phyloP scores from a whole-genome alignment of 2,329 filamentous ascomycete genomes.

The Fusarium dlaminii region DNA sequence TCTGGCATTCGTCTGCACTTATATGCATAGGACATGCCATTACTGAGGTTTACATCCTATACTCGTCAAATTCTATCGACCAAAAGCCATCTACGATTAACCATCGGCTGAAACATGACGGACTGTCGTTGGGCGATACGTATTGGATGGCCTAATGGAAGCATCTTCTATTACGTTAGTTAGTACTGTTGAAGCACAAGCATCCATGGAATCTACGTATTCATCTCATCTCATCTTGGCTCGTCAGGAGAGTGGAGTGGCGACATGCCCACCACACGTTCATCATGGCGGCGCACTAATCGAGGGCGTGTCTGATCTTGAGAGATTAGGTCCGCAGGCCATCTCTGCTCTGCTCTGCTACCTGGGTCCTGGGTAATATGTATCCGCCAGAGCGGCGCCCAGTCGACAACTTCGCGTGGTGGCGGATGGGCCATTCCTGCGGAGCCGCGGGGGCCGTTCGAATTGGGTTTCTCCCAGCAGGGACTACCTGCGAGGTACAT shows the following conservation, averaged over 20 bases:
- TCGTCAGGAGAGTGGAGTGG: slow-evolving; percentile 22
- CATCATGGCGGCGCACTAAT: slow-evolving; percentile 39
- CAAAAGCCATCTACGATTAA: slow-evolving; percentile 21
- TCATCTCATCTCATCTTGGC: slow-evolving; percentile 29
- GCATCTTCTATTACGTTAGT: background rate
- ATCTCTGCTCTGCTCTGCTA: slow-evolving; percentile 26
- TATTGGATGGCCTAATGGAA: slow-evolving; percentile 3
- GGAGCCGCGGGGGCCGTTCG: slow-evolving; percentile 22
- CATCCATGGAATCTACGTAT: slow-evolving; percentile 16
- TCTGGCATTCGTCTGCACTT: background rate
- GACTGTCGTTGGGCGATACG: background rate
- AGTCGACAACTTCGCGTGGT: slow-evolving; percentile 40
- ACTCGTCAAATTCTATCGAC: slow-evolving; percentile 10
- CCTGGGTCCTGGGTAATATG: slow-evolving; percentile 24
- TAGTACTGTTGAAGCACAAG: background rate
- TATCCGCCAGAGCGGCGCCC: slow-evolving; percentile 40
- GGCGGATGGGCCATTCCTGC: slow-evolving; percentile 38
- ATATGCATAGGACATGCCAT: background rate
- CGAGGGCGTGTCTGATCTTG: slow-evolving; percentile 42
- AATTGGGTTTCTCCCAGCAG: slow-evolving; percentile 16
- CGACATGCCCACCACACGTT: slow-evolving; percentile 13
- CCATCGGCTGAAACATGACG: slow-evolving; percentile 15
- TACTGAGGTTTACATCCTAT: slow-evolving; percentile 5
- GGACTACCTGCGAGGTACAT: slow-evolving; percentile 18
- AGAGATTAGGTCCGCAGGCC: slow-evolving; percentile 43